Evolutionary conservation across 257 asterid species (phyloP), one percentile per base, ranked within the genome.

Genomic region (Forsythia viridissima): DNA sequence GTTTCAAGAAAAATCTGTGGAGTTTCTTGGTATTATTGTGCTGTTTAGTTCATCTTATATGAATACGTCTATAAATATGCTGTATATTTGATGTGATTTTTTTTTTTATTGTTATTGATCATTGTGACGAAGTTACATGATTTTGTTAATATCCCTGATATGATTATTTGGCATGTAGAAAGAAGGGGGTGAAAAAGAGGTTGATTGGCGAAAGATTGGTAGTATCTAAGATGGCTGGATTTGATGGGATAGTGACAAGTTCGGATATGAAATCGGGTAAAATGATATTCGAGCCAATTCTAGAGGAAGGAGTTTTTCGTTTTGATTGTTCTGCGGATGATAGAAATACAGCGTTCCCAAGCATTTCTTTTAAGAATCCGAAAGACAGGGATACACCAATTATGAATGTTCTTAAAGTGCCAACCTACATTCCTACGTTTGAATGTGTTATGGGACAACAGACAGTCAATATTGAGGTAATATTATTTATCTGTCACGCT

Each of bases 271-370:
- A 67, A 76, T 81, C 84, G 0, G 91, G 98, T 81, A 83, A 89
- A 75, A 95, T 95, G 98, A 68, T 91, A 80, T 93, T 87, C 43
- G 90, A 92, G 90, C 96, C 97, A 4, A 92, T 95, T 84, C 85
- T 93, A 10, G 99, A 89, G 84, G 94, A 95, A 66, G 99, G 97
- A 37, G 94, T 92, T 76, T 91, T 92, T 69, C 94, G 99, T 24
- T 93, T 95, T 77, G 99, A 95, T 85, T 95, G 94, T 80, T 95
- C 99, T 15, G 85, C 82, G 34, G 93, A 92, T 70, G 97, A 87
- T 83, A 84, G 93, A 82, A 80, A 85, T 81, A 84, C 85, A 52
- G 95, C 98, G 51, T 90, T 89, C 88, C 98, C 99, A 1, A 96
- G 94, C 85, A 71, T 91, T 81, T 93, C 97, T 42, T 93, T 96